Percentiles rank a stretch among this genome's conserved stretches.
These are phyloP conservation scores for Fusarium sp. DNA, from an alignment of 2,329 filamentous ascomycete species.

Conservation along the genomic window DNA sequence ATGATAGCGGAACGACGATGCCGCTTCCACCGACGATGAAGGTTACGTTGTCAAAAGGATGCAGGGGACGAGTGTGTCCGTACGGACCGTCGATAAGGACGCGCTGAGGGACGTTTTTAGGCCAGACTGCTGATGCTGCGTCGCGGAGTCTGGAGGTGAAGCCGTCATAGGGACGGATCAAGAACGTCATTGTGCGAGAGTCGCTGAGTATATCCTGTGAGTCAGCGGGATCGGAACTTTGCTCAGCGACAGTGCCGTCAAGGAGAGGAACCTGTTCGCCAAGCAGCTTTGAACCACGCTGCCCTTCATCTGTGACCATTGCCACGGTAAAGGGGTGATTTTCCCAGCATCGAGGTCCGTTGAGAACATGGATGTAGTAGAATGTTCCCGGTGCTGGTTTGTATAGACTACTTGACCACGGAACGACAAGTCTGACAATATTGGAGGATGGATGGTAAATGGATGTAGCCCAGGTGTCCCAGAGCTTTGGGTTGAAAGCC, in stretches of 20 bases:
- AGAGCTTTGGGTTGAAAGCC: slow-evolving; percentile 53
- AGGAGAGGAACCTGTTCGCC: slow-evolving; percentile 50
- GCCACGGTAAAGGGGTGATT: slow-evolving; percentile 63
- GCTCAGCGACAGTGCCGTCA: slow-evolving; percentile 10
- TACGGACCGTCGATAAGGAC: slow-evolving; percentile 59
- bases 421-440: slow-evolving; percentile 55
- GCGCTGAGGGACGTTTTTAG: slow-evolving; percentile 43
- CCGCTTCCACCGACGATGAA: slow-evolving; percentile 60
- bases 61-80: slow-evolving; percentile 52
- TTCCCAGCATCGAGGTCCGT: slow-evolving; percentile 56
- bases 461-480: slow-evolving; percentile 49
- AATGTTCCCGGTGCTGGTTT: slow-evolving; percentile 54
- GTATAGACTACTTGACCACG: slow-evolving; percentile 49
- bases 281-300: slow-evolving; percentile 30
- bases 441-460: slow-evolving; percentile 53
- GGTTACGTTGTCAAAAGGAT: slow-evolving; percentile 52
- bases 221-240: background rate
- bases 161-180: slow-evolving; percentile 59
- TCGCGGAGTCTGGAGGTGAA: slow-evolving; percentile 54
- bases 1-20: slow-evolving; percentile 55
- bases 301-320: slow-evolving; percentile 34
- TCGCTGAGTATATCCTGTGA: background rate
- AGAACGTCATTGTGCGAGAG: slow-evolving; percentile 50
- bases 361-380: slow-evolving; percentile 58
- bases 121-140: slow-evolving; percentile 41